phyloP scores from a whole-genome alignment of 2,329 filamentous ascomycete species.

The Monosporascus sp. region DNA sequence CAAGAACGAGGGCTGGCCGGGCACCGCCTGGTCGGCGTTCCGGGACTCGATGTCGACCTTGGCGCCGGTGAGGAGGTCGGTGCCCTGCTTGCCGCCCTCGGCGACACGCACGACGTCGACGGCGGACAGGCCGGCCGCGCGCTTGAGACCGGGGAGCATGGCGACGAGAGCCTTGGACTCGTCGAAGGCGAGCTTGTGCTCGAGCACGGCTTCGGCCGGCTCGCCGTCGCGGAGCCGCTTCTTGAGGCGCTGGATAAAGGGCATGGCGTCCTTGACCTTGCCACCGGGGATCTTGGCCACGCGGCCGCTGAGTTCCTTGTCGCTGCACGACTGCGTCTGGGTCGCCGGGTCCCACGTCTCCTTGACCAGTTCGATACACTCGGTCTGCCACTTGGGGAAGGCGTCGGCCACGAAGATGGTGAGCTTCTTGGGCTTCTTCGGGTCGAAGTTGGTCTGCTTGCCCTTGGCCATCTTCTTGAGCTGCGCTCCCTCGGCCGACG shows the following conservation, averaged over 20 bases:
- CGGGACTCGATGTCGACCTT: conserved; percentile 38
- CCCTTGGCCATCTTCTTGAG: conserved; percentile 91
- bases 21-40: conserved; percentile 51
- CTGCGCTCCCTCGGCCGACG: conserved; percentile 75
- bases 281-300: conserved; percentile 64
- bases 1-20: conserved; percentile 74
- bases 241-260: conserved; percentile 86
- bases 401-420: conserved; percentile 75
- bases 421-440: conserved; percentile 86
- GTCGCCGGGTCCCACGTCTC: conserved; percentile 56
- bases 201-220: conserved; percentile 62
- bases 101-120: conserved; percentile 63
- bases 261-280: conserved; percentile 97
- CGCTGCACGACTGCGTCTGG: conserved; percentile 28
- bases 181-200: conserved; percentile 81
- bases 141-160: conserved; percentile 76
- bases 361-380: conserved; percentile 76
- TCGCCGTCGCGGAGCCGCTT: conserved; percentile 71
- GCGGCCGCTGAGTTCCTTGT: conserved; percentile 42
- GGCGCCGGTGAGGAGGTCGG: conserved; percentile 50
- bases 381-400: conserved; percentile 88
- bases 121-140: conserved; percentile 60
- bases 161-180: conserved; percentile 70
- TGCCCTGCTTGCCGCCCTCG: conserved; percentile 49
- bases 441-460: conserved; percentile 79